phyloP scores from a whole-genome alignment of 768 basidiomycete genomes.

The Coprinopsis marcescibilis region DNA sequence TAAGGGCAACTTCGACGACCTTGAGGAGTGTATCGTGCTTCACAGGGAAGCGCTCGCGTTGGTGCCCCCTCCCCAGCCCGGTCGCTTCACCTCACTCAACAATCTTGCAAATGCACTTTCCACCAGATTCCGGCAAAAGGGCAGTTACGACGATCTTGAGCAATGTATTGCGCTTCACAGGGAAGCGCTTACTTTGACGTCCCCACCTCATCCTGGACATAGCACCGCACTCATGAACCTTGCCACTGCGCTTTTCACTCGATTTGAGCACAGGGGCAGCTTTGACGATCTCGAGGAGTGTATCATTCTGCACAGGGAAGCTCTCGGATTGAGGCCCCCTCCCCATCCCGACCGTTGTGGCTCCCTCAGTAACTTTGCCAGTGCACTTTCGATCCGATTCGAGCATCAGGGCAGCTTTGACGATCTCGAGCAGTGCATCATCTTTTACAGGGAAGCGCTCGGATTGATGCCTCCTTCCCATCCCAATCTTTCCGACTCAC shows the following conservation, averaged over 20 bases:
- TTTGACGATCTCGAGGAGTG: not conserved
- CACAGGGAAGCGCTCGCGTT: conserved; percentile 16
- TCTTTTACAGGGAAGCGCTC: not conserved
- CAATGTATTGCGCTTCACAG: conserved; percentile 2
- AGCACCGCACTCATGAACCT: conserved; percentile 11
- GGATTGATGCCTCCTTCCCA: not conserved
- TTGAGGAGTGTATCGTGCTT: conserved; percentile 14
- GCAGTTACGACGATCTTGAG: conserved; percentile 2
- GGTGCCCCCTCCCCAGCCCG: conserved; percentile 9
- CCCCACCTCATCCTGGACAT: conserved; percentile 3
- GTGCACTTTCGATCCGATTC: not conserved
- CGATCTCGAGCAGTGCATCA: not conserved
- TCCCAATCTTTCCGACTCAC: not conserved
- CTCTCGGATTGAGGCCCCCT: conserved; percentile 15
- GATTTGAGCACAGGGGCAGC: not conserved
- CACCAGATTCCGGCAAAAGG: not conserved
- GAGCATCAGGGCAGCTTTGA: not conserved
- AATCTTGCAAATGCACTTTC: not conserved
- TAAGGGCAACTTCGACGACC: not conserved
- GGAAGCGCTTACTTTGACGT: conserved; percentile 13
- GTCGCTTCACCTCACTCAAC: conserved; percentile 6
- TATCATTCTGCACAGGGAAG: not conserved
- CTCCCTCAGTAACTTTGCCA: not conserved
- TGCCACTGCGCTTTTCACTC: conserved; percentile 16
- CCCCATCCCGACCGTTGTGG: not conserved